Percentiles rank a stretch among this genome's conserved stretches.
Conservation (phyloP, 2,329 filamentous ascomycete species). For the Pestalotiopsis fici region DNA sequence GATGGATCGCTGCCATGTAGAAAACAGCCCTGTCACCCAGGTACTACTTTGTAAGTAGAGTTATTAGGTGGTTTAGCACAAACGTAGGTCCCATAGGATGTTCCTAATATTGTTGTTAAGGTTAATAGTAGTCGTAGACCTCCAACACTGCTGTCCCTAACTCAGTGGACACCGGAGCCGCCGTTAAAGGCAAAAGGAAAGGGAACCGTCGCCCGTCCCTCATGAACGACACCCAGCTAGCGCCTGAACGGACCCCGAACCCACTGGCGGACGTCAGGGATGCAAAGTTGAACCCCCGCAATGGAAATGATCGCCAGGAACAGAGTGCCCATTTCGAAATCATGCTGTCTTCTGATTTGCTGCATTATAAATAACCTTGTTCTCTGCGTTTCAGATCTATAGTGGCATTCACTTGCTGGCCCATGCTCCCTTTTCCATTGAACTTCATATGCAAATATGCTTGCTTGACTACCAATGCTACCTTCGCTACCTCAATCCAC, state of each 20-base stretch:
- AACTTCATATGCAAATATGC: too few species aligned
- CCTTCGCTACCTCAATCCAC: too few species aligned
- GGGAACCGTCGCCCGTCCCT: too few species aligned
- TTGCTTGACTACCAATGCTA: too few species aligned
- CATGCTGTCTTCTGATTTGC: not conserved
- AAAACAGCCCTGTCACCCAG: not conserved
- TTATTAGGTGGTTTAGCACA: too few species aligned
- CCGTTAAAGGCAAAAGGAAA: too few species aligned
- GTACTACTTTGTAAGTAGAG: too few species aligned
- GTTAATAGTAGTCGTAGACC: too few species aligned
- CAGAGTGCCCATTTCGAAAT: not conserved
- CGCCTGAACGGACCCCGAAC: not conserved
- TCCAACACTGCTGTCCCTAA: not conserved
- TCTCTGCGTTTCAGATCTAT: not conserved
- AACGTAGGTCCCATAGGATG: too few species aligned
- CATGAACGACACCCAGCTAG: not conserved
- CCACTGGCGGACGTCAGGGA: not conserved
- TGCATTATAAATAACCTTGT: not conserved
- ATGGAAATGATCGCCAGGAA: slow-evolving; percentile 4
- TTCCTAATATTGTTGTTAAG: too few species aligned
- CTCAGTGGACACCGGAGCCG: not conserved
- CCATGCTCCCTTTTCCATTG: too few species aligned
- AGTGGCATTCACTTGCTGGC: not conserved
- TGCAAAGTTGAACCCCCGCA: not conserved
- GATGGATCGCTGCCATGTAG: not conserved